Conservation (phyloP, 306 rosid species). For the Malus orientalis region DNA sequence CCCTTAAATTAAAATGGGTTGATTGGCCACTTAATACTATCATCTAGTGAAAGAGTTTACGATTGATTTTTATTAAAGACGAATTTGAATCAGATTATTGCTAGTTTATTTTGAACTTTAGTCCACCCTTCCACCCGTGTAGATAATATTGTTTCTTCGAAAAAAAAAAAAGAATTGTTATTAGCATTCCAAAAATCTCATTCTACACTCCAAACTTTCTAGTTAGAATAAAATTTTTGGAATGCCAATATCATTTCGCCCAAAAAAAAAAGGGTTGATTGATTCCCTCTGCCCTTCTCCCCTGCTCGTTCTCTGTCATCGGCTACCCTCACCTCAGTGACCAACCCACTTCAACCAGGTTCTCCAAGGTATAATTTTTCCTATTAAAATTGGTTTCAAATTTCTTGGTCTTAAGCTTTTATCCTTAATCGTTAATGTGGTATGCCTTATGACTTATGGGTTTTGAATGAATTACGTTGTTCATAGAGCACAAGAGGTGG, state of each 20-base stretch:
- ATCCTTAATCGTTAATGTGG: neutral
- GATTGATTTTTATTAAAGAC: fast-evolving
- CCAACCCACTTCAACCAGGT: neutral
- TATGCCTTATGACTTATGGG: neutral
- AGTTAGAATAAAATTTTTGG: too few relatives aligned
- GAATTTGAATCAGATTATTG: too few relatives aligned
- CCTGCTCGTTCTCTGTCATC: neutral
- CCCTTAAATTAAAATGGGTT: too few relatives aligned
- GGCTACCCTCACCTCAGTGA: neutral
- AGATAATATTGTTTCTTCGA: too few relatives aligned
- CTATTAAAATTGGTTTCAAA: neutral
- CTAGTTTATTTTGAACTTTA: fast-evolving
- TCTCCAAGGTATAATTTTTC: neutral
- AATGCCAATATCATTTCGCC: too few relatives aligned
- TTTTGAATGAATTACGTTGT: neutral
- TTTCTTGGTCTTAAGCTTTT: neutral
- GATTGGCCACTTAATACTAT: too few relatives aligned
- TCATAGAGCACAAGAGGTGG: neutral
- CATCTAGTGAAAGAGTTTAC: too few relatives aligned
- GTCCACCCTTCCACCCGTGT: fast-evolving
- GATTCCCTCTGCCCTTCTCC: neutral
- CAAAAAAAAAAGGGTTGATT: neutral
- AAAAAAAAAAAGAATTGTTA: too few relatives aligned
- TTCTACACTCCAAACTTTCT: too few relatives aligned
- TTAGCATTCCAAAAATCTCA: too few relatives aligned